These are phyloP conservation scores for Mesembryanthemum crystallinum DNA, from an alignment of 148 eudicot genomes.

Conservation along the genomic window DNA sequence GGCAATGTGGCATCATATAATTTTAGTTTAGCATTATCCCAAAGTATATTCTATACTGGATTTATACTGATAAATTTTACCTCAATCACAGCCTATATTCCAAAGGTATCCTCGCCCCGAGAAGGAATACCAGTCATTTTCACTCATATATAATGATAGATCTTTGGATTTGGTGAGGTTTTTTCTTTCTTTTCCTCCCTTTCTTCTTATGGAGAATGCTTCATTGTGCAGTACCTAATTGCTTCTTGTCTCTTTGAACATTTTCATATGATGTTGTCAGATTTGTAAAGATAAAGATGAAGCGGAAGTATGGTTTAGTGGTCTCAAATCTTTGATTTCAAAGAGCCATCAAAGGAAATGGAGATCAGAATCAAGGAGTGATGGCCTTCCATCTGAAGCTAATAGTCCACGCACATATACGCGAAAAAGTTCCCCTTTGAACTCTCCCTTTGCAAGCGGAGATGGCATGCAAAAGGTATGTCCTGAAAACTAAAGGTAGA, in stretches of 20 bases:
- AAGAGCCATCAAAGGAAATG: conserved; percentile 80
- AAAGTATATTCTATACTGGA: conserved; percentile 12
- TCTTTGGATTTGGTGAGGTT: conserved; percentile 87
- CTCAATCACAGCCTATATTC: conserved; percentile 68
- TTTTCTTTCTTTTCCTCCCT: not conserved
- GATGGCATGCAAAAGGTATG: conserved; percentile 81
- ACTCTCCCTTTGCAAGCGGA: conserved; percentile 76
- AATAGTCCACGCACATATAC: conserved; percentile 94
- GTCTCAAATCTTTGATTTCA: conserved; percentile 87
- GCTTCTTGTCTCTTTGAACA: conserved; percentile 4
- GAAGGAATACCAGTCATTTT: conserved; percentile 98
- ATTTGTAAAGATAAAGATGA: conserved; percentile 98
- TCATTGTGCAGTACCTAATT: not conserved
- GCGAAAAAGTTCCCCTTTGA: conserved; percentile 79
- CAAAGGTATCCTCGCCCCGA: conserved; percentile 98
- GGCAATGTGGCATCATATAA: not conserved
- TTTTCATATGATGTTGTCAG: conserved; percentile 32
- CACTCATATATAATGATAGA: conserved; percentile 83
- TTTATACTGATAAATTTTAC: conserved; percentile 15
- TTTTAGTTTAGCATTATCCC: not conserved
- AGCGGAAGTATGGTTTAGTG: conserved; percentile 99
- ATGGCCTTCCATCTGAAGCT: conserved; percentile 86
- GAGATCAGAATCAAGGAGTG: conserved; percentile 96
- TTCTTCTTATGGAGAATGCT: not conserved
- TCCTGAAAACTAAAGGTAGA: not conserved